These are phyloP conservation scores for Acer yangbiense DNA, from an alignment of 345 rosid species.

Conservation along the genomic window DNA sequence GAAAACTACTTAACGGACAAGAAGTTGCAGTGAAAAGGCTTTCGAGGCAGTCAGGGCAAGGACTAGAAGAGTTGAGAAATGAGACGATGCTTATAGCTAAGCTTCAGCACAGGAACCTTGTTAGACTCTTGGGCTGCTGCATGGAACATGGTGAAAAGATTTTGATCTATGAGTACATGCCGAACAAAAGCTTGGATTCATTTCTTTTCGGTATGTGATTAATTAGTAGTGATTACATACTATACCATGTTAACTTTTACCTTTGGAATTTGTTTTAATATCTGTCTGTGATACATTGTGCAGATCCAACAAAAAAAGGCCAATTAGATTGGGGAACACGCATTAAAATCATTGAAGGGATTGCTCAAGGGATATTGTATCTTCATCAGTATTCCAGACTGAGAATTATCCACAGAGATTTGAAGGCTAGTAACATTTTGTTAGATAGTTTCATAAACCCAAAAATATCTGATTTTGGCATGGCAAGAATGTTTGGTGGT, in stretches of 20 bases:
- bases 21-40: slow-evolving; percentile 58
- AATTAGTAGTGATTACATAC: too few relatives aligned
- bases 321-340: slow-evolving; percentile 35
- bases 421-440: slow-evolving; percentile 53
- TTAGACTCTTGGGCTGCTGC: slow-evolving; percentile 51
- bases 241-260: background rate
- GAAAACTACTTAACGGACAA: slow-evolving; percentile 40
- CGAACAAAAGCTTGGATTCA: slow-evolving; percentile 37
- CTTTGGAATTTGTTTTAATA: too few relatives aligned
- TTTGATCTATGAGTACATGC: slow-evolving; percentile 40
- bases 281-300: background rate
- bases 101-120: slow-evolving; percentile 63
- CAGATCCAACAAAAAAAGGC: slow-evolving; percentile 31
- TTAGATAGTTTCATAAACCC: slow-evolving; percentile 47
- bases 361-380: slow-evolving; percentile 54
- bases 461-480: slow-evolving; percentile 56
- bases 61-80: slow-evolving; percentile 40
- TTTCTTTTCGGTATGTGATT: slow-evolving; percentile 46
- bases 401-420: slow-evolving; percentile 52
- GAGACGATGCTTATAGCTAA: slow-evolving; percentile 46
- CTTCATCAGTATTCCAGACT: slow-evolving; percentile 54
- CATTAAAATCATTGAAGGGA: slow-evolving; percentile 42
- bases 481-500: slow-evolving; percentile 50
- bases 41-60: slow-evolving; percentile 49
- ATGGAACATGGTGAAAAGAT: slow-evolving; percentile 20